Conservation (phyloP, 306 rosid species). For the Lotus japonicus region DNA sequence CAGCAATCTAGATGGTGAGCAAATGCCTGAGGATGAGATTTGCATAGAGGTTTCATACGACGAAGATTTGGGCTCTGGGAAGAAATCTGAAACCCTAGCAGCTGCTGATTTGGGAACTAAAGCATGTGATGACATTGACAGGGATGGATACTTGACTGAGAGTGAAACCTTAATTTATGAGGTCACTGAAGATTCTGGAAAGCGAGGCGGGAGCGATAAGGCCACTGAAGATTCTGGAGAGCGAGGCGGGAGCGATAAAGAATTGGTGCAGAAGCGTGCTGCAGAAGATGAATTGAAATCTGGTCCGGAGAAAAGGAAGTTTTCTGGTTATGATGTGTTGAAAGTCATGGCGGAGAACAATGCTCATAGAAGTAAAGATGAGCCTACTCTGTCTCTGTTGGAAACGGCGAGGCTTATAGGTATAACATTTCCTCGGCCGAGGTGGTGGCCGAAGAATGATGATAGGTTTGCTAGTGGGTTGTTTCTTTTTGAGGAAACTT, state of each 20-base stretch:
- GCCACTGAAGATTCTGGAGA: constrained; percentile 1
- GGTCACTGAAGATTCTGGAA: constrained; percentile 5
- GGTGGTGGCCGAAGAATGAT: constrained; percentile 21
- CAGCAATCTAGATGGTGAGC: not conserved
- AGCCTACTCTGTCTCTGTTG: not conserved
- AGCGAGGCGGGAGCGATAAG: not conserved
- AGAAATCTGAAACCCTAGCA: not conserved
- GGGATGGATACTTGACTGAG: no score
- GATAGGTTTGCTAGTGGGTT: no score
- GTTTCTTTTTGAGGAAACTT: no score
- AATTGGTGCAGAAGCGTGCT: not conserved
- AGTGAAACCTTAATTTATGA: no score
- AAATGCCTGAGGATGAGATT: not conserved
- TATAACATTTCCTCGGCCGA: constrained; percentile 32
- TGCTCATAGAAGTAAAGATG: not conserved
- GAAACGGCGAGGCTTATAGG: constrained; percentile 24
- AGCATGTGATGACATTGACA: not conserved
- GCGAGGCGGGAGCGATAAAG: not conserved
- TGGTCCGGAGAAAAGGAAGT: not conserved
- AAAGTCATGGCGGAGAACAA: not conserved
- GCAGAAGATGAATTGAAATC: not conserved
- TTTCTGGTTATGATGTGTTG: constrained; percentile 17
- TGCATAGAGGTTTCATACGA: not conserved
- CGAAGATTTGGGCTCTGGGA: not conserved
- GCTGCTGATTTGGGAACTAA: not conserved